phyloP scores from a whole-genome alignment of 2,329 filamentous ascomycete genomes.

The Dactylonectria estremocensis region DNA sequence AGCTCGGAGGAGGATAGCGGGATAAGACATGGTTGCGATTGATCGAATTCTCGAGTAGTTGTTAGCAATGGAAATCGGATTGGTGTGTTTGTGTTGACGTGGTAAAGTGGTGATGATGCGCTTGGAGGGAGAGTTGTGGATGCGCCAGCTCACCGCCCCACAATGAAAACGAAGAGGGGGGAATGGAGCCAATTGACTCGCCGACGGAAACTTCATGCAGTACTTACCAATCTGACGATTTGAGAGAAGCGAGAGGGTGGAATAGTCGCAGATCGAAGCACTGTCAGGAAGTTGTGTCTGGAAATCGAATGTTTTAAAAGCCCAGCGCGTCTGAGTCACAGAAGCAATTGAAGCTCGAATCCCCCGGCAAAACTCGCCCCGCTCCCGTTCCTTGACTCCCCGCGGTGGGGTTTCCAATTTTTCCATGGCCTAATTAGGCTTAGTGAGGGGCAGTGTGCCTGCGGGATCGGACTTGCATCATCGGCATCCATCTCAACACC shows the following conservation, averaged over 20 bases:
- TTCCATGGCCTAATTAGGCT: neutral
- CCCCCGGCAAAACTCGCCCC: conserved; percentile 42
- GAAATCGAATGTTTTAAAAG: conserved; percentile 9
- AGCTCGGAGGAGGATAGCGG: conserved; percentile 67
- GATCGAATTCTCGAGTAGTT: conserved; percentile 10
- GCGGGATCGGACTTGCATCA: conserved; percentile 9
- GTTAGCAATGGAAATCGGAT: conserved; percentile 22
- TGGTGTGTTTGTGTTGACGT: neutral
- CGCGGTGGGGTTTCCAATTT: conserved; percentile 17
- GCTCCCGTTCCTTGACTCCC: conserved; percentile 35
- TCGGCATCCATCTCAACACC: neutral
- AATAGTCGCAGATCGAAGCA: neutral
- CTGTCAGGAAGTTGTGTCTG: neutral
- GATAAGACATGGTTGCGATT: conserved; percentile 48
- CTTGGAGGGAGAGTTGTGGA: conserved; percentile 6
- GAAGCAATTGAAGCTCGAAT: conserved; percentile 39
- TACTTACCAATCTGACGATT: conserved; percentile 8
- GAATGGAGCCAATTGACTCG: conserved; percentile 8
- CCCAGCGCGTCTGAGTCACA: conserved; percentile 41
- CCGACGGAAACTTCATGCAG: conserved; percentile 4
- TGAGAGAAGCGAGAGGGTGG: neutral
- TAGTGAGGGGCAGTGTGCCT: conserved; percentile 13
- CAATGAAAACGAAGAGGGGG: conserved; percentile 8
- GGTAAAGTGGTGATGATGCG: conserved; percentile 8
- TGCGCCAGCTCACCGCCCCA: conserved; percentile 20